Percentiles rank a stretch among this genome's conserved stretches.
phyloP scores from a whole-genome alignment of 306 rosid species.

The Morella rubra region DNA sequence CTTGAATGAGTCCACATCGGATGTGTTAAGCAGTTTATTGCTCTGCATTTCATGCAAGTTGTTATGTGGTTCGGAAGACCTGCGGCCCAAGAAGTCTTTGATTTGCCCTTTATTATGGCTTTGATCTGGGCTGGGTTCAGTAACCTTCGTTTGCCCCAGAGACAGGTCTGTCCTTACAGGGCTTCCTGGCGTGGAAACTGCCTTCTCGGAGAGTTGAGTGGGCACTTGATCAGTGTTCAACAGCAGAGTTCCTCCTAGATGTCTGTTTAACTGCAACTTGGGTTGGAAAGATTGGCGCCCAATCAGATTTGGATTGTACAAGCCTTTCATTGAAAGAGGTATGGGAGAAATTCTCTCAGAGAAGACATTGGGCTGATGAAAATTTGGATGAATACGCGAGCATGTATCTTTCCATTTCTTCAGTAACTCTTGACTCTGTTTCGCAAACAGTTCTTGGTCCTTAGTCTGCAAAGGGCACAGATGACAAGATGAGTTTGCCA shows the following conservation, averaged over 20 bases:
- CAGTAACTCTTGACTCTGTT: slow-evolving; percentile 65
- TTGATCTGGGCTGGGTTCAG: slow-evolving; percentile 38
- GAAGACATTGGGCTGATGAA: slow-evolving; percentile 56
- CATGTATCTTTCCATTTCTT: slow-evolving; percentile 86
- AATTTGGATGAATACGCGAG: slow-evolving; percentile 70
- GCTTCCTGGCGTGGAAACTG: slow-evolving; percentile 40
- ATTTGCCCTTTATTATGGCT: slow-evolving; percentile 41
- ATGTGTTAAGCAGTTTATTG: slow-evolving; percentile 40
- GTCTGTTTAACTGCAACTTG: slow-evolving; percentile 60
- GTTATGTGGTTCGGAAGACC: slow-evolving; percentile 67
- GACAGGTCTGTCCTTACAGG: slow-evolving; percentile 72
- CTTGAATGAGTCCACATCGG: slow-evolving; percentile 80
- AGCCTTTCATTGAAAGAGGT: slow-evolving; percentile 53
- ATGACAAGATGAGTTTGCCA: slow-evolving; percentile 12
- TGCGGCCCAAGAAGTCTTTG: slow-evolving; percentile 68
- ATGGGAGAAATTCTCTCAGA: slow-evolving; percentile 53
- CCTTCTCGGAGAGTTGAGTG: slow-evolving; percentile 42
- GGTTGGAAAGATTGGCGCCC: slow-evolving; percentile 58
- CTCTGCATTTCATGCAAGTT: slow-evolving; percentile 50
- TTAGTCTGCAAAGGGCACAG: slow-evolving; percentile 41
- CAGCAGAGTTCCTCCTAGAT: slow-evolving; percentile 57
- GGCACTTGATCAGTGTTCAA: slow-evolving; percentile 44
- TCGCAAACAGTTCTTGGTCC: slow-evolving; percentile 47
- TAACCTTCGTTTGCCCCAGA: slow-evolving; percentile 66
- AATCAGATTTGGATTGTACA: slow-evolving; percentile 54